Evolutionary conservation across 176 grass and related monocot species (phyloP).

Genomic region (Musa itinerans): DNA sequence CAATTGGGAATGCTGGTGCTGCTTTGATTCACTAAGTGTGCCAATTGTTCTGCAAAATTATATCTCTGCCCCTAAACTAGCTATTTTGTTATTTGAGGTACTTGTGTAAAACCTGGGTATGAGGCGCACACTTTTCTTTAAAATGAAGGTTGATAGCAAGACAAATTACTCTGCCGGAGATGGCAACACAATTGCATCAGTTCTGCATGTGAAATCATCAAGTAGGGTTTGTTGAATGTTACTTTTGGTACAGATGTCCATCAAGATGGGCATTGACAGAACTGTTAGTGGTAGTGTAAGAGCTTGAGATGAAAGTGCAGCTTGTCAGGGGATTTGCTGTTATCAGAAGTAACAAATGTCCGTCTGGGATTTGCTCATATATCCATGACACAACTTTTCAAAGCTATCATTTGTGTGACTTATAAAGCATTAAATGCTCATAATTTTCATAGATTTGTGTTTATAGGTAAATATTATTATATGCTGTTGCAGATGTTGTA

Average conservation of each 20-base stretch:
- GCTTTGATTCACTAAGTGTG: slow-evolving; percentile 11
- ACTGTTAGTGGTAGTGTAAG: not conserved
- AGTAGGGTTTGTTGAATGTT: slow-evolving; percentile 9
- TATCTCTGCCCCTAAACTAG: not conserved
- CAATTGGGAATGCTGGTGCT: slow-evolving; percentile 8
- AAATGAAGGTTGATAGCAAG: slow-evolving; percentile 3
- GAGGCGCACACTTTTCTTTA: not conserved
- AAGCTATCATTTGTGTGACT: not conserved
- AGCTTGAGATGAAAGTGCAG: slow-evolving; percentile 7
- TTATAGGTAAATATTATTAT: not conserved
- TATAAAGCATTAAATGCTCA: not conserved
- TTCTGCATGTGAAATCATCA: slow-evolving; percentile 17
- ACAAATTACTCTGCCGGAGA: slow-evolving; percentile 2
- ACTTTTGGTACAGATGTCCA: slow-evolving; percentile 18
- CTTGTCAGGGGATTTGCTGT: slow-evolving; percentile 11
- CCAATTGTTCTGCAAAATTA: not conserved
- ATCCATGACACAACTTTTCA: not conserved
- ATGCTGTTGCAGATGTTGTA: slow-evolving; percentile 1
- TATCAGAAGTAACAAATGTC: slow-evolving; percentile 6
- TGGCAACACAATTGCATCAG: slow-evolving; percentile 18
- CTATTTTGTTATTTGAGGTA: not conserved
- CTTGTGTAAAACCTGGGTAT: not conserved
- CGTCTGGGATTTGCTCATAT: not conserved
- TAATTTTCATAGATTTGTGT: not conserved
- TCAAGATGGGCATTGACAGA: slow-evolving; percentile 20